Base-by-base conservation (phyloP, 192 early-diverging fungal genomes). In the Allomyces macrogynus region DNA sequence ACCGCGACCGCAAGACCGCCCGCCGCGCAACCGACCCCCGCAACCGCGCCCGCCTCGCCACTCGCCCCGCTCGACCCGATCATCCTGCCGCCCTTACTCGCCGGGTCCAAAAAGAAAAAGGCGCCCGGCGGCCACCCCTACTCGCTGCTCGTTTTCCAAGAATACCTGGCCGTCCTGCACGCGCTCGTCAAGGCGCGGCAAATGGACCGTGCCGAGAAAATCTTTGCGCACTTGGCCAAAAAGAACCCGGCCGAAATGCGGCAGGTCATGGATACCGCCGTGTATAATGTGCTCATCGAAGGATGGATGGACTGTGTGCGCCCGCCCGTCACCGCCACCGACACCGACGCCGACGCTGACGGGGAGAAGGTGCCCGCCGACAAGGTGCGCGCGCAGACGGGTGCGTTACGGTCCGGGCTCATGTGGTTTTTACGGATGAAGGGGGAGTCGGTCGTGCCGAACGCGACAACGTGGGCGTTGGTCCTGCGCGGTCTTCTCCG, bases 251-350 rank as follows among this genome's bases (percentile, higher is more conserved):
- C 76, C 25, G 88, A 89, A 61, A 87, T 89, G 87, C 67, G 75
- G 42, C 73, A 85, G 26, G 71, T 81, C 14, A 81, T 80, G 5
- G 85, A 89, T 43, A 84, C 80, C 14, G 73, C 77, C 16, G 74
- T 92, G 49, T 80, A 91, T 70, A 95, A 95, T 70, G 81, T 86
- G 42, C 88, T 95, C 40, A 72, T 95, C n/a, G 81, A 85, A 61
- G 85, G 82, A 10, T 80, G 87, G 61, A 69, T 86, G 62, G 69
- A 70, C n/a, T 76, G 68, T 24, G 64, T 72, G 62, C 77, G 81
- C 3, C 70, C 64, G 14, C 80, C 86, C 24, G 63, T 76, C 32
- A 78, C 77, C 24, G 14, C 73, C 77, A 42, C 85, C 86, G 5
- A 67, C 86, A 23, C 71, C 79, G 43, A 90, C 90, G 93, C 89